phyloP scores from a whole-genome alignment of 345 rosid genomes.

The Aquilaria yunnanensis region DNA sequence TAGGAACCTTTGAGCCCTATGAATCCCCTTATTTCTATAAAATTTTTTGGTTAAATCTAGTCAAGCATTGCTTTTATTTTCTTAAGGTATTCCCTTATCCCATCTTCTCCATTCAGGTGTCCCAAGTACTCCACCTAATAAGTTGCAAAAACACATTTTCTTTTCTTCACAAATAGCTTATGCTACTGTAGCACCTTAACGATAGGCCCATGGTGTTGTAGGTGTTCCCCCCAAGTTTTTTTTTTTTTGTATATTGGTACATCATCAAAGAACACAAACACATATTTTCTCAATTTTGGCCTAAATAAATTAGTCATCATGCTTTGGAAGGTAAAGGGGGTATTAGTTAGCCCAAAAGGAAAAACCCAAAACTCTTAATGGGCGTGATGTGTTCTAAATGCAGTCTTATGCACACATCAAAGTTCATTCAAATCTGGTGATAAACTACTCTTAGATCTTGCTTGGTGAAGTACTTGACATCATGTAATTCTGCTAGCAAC shows the following conservation, averaged over 20 bases:
- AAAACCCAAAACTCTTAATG: too few species aligned
- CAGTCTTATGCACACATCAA: too few species aligned
- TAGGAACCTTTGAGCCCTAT: background rate
- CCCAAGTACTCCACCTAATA: background rate
- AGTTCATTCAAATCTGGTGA: too few species aligned
- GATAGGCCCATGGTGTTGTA: background rate
- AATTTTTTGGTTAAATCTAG: background rate
- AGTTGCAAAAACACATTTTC: background rate
- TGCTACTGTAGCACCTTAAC: background rate
- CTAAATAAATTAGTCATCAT: too few species aligned
- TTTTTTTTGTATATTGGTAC: background rate
- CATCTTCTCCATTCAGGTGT: background rate
- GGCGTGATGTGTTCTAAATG: too few species aligned
- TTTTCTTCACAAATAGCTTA: background rate
- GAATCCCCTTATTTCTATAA: background rate
- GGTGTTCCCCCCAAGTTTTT: background rate
- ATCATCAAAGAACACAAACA: background rate
- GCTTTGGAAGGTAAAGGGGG: too few species aligned
- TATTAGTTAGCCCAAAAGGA: too few species aligned
- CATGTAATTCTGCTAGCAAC: too few species aligned
- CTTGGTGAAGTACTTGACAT: too few species aligned
- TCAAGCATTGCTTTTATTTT: background rate
- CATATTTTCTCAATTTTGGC: too few species aligned
- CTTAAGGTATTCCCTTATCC: background rate
- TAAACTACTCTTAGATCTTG: too few species aligned